Base-by-base conservation (phyloP, 2,329 filamentous ascomycete species). In the Beauveria asiatica region DNA sequence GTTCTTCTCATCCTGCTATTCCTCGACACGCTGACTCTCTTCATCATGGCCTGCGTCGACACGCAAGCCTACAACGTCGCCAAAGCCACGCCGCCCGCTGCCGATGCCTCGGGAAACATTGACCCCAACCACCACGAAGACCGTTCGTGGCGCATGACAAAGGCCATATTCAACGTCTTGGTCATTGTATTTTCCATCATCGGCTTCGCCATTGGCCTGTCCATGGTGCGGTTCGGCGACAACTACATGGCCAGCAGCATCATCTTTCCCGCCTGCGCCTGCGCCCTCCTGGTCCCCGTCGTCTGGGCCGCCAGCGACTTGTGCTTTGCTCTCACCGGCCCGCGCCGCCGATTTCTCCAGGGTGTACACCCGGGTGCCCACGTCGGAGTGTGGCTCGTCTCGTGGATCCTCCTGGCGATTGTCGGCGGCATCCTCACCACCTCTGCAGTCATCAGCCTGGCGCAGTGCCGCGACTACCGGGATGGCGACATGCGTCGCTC, bases 301-400 rank as follows among this genome's bases (percentile, higher is more conserved):
- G 2, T 76, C 45, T 77, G 77, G 73, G 72, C 72, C 39, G 41
- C 68, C 1, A 65, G 72, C 33, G 77, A 80, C 49, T 63, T 77
- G 25, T 53, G 39, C 57, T 59, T 37, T 6, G 30, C 49, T 52
- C 65, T 77, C 59, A 73, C 70, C 27, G 69, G 74, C 19, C 30
- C 64, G 41, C 60, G 67, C 17, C 73, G 73, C 42, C 70, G 67
- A 7, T 68, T 65, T 53, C 66, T 70, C 25, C 63, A 63, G 3
- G 73, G 74, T 42, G 74, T 79, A 21, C 75, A 76, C 57, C 76
- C 78, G 0, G 77, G 75, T 27, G 73, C 72, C 8, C 76, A 79
- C 51, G 74, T 80, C 39, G 74, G 67, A 57, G 45, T 76, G 16
- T 74, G 73, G 37, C 74, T 80, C 2, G 54, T 78, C 62, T 67